Percentiles rank a stretch among this genome's conserved stretches.
These are phyloP conservation scores for Calonectria crousiana DNA, from an alignment of 2,329 filamentous ascomycete genomes.

Conservation along the genomic window DNA sequence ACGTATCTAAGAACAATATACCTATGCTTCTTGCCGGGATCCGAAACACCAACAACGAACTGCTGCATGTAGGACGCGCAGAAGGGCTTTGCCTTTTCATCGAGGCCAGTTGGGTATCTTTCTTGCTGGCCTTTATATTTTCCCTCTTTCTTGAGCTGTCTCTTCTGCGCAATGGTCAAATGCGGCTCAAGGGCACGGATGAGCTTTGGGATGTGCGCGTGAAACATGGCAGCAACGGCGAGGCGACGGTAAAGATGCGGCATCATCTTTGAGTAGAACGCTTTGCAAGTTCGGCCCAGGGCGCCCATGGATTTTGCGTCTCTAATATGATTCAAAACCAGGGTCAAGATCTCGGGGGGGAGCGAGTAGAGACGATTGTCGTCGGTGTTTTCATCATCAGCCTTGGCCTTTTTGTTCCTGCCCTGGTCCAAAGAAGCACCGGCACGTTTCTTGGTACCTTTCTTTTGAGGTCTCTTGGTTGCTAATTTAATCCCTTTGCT, in stretches of 20 bases:
- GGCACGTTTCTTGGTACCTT: not conserved
- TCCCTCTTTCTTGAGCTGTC: constrained; percentile 30
- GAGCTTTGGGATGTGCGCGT: constrained; percentile 34
- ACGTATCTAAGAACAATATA: constrained; percentile 31
- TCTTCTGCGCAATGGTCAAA: constrained; percentile 32
- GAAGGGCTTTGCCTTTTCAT: constrained; percentile 12
- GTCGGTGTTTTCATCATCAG: not conserved
- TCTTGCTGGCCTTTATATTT: constrained; percentile 34
- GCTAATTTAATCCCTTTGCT: not conserved
- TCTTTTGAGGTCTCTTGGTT: not conserved
- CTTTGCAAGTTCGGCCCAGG: constrained; percentile 33
- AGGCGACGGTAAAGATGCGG: constrained; percentile 33
- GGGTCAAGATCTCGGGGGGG: constrained; percentile 30
- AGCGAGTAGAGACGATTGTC: not conserved
- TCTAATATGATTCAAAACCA: constrained; percentile 28
- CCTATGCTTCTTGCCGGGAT: constrained; percentile 27
- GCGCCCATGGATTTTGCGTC: constrained; percentile 14
- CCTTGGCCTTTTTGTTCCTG: not conserved
- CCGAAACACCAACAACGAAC: constrained; percentile 12
- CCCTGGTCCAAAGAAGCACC: not conserved
- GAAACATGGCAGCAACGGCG: not conserved
- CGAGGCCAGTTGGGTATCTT: constrained; percentile 11
- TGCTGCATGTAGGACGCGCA: constrained; percentile 25
- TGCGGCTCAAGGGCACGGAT: constrained; percentile 34
- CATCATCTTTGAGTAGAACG: constrained; percentile 25